A percentile compares a stretch with the other conserved stretches of the same genome.
Evolutionary conservation across 352 stramenopile species (phyloP).

Genomic region (Phytopythium ostracodes): DNA sequence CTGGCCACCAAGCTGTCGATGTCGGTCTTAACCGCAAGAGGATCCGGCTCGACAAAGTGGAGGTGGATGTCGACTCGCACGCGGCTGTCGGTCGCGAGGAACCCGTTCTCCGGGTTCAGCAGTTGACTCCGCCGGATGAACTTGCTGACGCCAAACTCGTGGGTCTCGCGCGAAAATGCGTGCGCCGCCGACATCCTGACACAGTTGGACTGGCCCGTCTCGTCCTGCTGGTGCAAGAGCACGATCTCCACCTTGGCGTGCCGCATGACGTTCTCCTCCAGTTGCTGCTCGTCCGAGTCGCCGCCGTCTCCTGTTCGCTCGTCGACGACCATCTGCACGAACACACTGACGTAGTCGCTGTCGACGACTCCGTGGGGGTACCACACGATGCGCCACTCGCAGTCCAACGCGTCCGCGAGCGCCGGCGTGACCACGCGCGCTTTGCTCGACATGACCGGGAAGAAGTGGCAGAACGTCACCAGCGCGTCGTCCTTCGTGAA

Average conservation of each 20-base stretch:
- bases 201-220: conserved; percentile 12
- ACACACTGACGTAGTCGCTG: conserved; percentile 46
- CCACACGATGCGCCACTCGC: conserved; percentile 63
- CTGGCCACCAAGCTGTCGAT: conserved; percentile 9
- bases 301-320: not conserved
- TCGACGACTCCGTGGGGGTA: conserved; percentile 45
- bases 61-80: conserved; percentile 49
- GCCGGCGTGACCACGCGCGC: conserved; percentile 22
- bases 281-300: not conserved
- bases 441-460: conserved; percentile 43
- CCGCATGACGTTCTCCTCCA: conserved; percentile 1
- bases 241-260: conserved; percentile 37
- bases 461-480: conserved; percentile 28
- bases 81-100: conserved; percentile 39
- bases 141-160: conserved; percentile 52
- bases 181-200: conserved; percentile 42
- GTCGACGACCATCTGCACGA: conserved; percentile 46
- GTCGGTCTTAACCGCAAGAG: conserved; percentile 18
- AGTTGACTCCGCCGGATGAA: conserved; percentile 45
- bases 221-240: conserved; percentile 32
- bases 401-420: conserved; percentile 31
- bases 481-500: conserved; percentile 4
- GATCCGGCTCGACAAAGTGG: conserved; percentile 20
- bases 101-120: conserved; percentile 37
- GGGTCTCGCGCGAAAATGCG: conserved; percentile 39